Conservation (phyloP, 768 basidiomycete species). For the Tylopilus rubrobrunneus region DNA sequence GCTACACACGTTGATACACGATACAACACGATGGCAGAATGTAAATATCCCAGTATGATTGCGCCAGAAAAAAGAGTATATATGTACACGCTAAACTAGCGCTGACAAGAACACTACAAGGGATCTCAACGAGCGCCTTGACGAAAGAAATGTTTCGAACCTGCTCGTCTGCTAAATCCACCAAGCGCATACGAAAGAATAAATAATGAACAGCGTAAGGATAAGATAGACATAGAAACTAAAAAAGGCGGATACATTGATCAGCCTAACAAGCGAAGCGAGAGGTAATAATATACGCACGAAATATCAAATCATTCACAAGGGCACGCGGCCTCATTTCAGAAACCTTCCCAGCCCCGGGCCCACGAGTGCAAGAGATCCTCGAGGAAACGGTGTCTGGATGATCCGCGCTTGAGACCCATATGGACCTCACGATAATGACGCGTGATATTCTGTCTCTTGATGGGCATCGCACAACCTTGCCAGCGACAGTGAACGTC, state of each 20-base stretch:
- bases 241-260: background rate
- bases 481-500: conserved; percentile 6
- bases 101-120: no score
- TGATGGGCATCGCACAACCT: background rate
- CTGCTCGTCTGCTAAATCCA: background rate
- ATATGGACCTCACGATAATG: conserved; percentile 19
- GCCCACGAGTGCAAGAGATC: background rate
- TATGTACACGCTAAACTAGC: no score
- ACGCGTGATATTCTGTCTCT: conserved; percentile 3
- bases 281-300: background rate
- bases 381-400: background rate
- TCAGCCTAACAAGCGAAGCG: background rate
- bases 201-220: background rate
- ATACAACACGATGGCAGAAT: no score
- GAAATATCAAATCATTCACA: background rate
- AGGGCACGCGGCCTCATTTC: background rate
- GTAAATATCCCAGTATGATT: no score
- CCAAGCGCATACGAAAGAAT: conserved; percentile 8
- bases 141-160: background rate
- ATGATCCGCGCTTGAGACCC: conserved; percentile 7
- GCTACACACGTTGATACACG: background rate
- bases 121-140: no score
- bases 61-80: no score
- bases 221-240: background rate
- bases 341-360: background rate